Base-by-base conservation (phyloP, 768 basidiomycete genomes). In the Sporobolomyces roseus region DNA sequence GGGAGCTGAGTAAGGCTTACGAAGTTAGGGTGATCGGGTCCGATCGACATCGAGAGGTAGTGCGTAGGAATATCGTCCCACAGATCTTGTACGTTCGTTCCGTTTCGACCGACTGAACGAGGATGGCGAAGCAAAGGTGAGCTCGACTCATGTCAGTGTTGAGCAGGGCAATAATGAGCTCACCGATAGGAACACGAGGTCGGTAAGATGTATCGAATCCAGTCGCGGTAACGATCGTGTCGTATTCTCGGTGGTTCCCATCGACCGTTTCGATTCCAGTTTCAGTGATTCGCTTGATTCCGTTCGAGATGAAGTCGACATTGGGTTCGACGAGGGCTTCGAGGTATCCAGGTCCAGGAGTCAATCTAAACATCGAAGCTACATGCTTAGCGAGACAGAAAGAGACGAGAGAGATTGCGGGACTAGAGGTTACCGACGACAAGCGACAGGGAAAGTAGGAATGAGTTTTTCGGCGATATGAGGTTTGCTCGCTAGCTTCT, bases 311-410 rank as follows among this genome's bases (percentile, higher is more conserved):
- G 12, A 70, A 67, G 48, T 63, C 68, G 52, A 70, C 87, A 74
- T 87, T 87, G 69, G 85, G 83, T 77, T 83, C 81, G 66, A 83
- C 84, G 3, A 88, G 78, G 0, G 87, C 84, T 71, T 87, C 85
- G 36, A 88, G 81, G 74, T 86, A 88, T 9, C 87, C 86, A 14
- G 85, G 85, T 0, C 86, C 87, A 2, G 86, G 85, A 0, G 87
- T 88, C 54, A 87, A 77, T n/a, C 66, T 56, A 35, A 13, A 43
- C 41, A 45, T 13, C 14, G 29, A 30, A 17, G 45, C 7, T 27
- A 38, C n/a, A 14, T 10, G 7, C 25, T 2, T 7, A 13, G 45
- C 13, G 12, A 46, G 21, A 13, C 12, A 13, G 45, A 46, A 14
- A 7, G 12, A 5, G 53, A 65, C 6, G n/a, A 23, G 27, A 55